A percentile compares a stretch with the other conserved stretches of the same genome.
phyloP scores from a whole-genome alignment of 306 rosid genomes.

The Rubus idaeus region DNA sequence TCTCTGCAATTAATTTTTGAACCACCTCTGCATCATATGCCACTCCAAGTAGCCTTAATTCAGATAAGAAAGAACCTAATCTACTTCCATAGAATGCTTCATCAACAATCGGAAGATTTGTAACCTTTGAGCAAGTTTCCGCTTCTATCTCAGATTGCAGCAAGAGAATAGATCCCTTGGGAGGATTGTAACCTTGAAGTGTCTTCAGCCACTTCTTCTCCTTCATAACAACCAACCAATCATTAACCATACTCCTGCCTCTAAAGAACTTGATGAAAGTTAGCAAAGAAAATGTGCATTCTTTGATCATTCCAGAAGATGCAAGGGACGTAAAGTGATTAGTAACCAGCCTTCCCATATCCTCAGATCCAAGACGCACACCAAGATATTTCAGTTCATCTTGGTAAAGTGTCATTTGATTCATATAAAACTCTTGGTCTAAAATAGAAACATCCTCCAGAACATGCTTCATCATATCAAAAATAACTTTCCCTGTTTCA shows the following conservation, averaged over 20 bases:
- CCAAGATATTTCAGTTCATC: slow-evolving; percentile 31
- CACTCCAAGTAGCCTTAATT: slow-evolving; percentile 24
- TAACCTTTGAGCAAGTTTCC: slow-evolving; percentile 1
- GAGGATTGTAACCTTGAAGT: slow-evolving; percentile 19
- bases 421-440: slow-evolving; percentile 18
- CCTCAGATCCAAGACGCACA: slow-evolving; percentile 3
- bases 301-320: slow-evolving; percentile 18
- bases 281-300: slow-evolving; percentile 6
- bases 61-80: slow-evolving; percentile 10
- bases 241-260: not conserved
- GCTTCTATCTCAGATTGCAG: slow-evolving; percentile 2
- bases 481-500: slow-evolving; percentile 2
- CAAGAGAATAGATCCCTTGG: slow-evolving; percentile 20
- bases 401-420: slow-evolving; percentile 19
- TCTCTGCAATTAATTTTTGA: slow-evolving; percentile 22
- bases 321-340: not conserved
- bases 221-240: slow-evolving; percentile 22
- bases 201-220: slow-evolving; percentile 29
- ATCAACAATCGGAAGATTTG: slow-evolving; percentile 20
- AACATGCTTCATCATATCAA: slow-evolving; percentile 22
- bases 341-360: slow-evolving; percentile 12
- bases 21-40: not conserved
- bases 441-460: slow-evolving; percentile 11
- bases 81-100: slow-evolving; percentile 16
- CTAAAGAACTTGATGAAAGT: slow-evolving; percentile 15